phyloP scores from a whole-genome alignment of 1,139 yeast genomes.

The Candida frijolesensis region DNA sequence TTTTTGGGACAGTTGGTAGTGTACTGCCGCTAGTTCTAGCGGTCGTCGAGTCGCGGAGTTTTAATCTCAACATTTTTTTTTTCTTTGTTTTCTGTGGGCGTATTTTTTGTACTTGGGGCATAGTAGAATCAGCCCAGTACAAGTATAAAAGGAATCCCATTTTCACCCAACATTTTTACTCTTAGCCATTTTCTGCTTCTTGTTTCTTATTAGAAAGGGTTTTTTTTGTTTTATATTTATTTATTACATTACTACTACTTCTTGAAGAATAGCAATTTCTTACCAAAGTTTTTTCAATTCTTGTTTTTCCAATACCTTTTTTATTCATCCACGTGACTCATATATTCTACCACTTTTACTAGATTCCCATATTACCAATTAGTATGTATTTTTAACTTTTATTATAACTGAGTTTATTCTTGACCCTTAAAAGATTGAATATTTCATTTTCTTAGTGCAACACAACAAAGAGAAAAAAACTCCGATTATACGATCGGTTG shows the following conservation, averaged over 20 bases:
- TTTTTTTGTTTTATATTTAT: not conserved
- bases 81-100: not conserved
- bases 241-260: not conserved
- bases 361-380: not conserved
- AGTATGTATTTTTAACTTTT: slow-evolving; percentile 1
- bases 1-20: too few species aligned
- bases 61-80: not conserved
- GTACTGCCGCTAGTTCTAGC: too few species aligned
- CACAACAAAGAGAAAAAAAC: too few species aligned
- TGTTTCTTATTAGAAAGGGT: not conserved
- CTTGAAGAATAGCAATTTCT: not conserved
- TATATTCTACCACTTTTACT: not conserved
- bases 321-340: not conserved
- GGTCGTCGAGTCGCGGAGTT: too few species aligned
- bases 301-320: not conserved
- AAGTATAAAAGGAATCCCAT: not conserved
- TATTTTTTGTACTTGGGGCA: too few species aligned
- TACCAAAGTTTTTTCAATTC: slow-evolving; percentile 1
- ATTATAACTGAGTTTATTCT: too few species aligned
- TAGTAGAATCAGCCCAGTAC: too few species aligned
- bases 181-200: not conserved
- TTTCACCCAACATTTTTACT: slow-evolving; percentile 8
- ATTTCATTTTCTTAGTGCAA: too few species aligned
- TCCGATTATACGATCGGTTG: too few species aligned
- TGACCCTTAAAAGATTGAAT: too few species aligned